Conservation (phyloP, 192 early-diverging fungal species). For the Fimicolochytrium jonesii region DNA sequence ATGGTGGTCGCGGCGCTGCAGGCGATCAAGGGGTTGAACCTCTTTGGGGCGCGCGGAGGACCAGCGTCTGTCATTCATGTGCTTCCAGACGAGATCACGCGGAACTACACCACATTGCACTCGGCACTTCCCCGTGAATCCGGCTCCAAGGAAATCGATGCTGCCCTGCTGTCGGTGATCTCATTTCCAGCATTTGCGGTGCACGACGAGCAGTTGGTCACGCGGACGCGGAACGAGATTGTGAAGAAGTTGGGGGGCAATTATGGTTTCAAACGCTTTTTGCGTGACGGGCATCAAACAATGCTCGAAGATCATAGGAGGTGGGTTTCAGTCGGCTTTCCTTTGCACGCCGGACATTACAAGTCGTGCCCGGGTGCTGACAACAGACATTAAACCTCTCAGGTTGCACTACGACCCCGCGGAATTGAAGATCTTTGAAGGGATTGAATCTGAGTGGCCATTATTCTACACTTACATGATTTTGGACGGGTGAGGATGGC, state of each 20-base stretch:
- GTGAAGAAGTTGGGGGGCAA: slow-evolving; percentile 74
- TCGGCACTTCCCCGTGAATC: slow-evolving; percentile 79
- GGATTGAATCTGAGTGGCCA: slow-evolving; percentile 87
- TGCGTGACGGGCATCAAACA: slow-evolving; percentile 84
- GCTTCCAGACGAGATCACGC: slow-evolving; percentile 78
- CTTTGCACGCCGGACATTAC: no score
- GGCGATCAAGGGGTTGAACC: slow-evolving; percentile 80
- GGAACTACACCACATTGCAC: slow-evolving; percentile 75
- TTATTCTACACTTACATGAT: slow-evolving; percentile 86
- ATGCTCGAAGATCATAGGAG: slow-evolving; percentile 79
- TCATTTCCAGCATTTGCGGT: slow-evolving; percentile 88
- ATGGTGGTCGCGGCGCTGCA: slow-evolving; percentile 83
- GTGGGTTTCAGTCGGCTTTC: no score
- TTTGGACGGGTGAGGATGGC: slow-evolving; percentile 57
- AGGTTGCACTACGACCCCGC: slow-evolving; percentile 78
- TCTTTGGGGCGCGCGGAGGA: slow-evolving; percentile 78
- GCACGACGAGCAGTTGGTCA: slow-evolving; percentile 57
- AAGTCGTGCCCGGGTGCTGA: no score
- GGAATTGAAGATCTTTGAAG: slow-evolving; percentile 78
- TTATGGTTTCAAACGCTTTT: slow-evolving; percentile 80
- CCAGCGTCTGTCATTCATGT: slow-evolving; percentile 75
- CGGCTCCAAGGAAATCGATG: slow-evolving; percentile 82
- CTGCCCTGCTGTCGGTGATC: slow-evolving; percentile 76
- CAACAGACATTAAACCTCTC: no score
- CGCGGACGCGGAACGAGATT: slow-evolving; percentile 67